Evolutionary conservation across 1,284 basidiomycete species (phyloP), one percentile per base, ranked within the genome.

Genomic region (Xerocomus nothofagi): DNA sequence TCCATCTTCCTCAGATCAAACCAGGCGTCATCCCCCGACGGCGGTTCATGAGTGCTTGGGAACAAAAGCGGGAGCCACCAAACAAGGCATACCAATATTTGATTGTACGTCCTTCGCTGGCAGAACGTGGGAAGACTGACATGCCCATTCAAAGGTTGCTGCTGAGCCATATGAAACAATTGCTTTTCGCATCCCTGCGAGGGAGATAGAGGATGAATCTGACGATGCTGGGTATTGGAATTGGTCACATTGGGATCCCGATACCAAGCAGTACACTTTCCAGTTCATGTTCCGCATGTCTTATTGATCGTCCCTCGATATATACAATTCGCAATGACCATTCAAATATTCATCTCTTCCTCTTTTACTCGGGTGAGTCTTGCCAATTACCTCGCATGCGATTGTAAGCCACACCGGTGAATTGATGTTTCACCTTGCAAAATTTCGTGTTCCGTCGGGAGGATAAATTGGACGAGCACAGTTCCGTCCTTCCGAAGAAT

Each of bases 121-220:
- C 49, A 50, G 21, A 15, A 24, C 46, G 33, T 29, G 14, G 24
- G 39, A 39, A 39, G 47, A 3, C 33, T 62, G 46, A 57, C 50
- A 15, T 36, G 36, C 44, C n/a, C 30, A 46, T 39, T 47, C 34
- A 24, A 60, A 97, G 93, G 91, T 99, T 49, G 97, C 96, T 15
- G 95, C 97, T 17, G 97, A 99, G 65, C 96, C 97, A 6, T 99
- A 99, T 68, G 96, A 99, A 73, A 98, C 94, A 3, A 96, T 99
- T 58, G 92, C 95, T 9, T 99, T 99, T 77, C 92, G 96, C 26
- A 92, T 99, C 58, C 97, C 96, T 39, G 88, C 94, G n/a, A 84
- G 91, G 46, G 96, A 98, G 72, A 96, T 99, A 56, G 96, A 94
- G 63, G 91, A 94, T 57, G 91, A 97, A 69, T 83, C 88, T 39